Conservation (phyloP, 129 eudicot genomes). For the Kitagawia praeruptora region DNA sequence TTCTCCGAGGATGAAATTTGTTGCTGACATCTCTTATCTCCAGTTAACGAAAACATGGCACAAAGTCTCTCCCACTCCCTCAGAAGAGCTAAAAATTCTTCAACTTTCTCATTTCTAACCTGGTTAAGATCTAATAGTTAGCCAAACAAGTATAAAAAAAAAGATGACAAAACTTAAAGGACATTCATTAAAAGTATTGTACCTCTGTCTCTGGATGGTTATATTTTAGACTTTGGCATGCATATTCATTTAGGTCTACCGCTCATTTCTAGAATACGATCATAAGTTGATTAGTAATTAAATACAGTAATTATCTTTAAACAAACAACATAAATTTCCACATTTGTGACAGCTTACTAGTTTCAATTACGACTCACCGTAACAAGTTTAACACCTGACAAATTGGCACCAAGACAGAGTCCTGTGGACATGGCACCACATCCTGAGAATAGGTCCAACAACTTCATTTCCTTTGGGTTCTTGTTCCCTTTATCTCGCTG, state of each 20-base stretch:
- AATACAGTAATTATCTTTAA: background rate
- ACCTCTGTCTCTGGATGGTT: conserved; percentile 89
- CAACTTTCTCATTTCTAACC: conserved; percentile 20
- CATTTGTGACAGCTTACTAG: background rate
- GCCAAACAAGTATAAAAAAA: background rate
- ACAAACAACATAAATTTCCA: background rate
- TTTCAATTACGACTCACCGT: conserved; percentile 41
- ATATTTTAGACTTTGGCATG: conserved; percentile 55
- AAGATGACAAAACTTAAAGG: background rate
- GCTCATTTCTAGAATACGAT: conserved; percentile 58
- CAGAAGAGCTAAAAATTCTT: conserved; percentile 45
- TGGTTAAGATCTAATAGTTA: conserved; percentile 1
- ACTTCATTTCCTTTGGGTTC: too few relatives aligned
- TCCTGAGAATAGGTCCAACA: too few relatives aligned
- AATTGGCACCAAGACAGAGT: too few relatives aligned
- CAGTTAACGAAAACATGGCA: conserved; percentile 14
- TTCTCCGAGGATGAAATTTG: background rate
- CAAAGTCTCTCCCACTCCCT: conserved; percentile 75
- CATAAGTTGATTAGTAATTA: background rate
- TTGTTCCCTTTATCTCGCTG: conserved; percentile 15
- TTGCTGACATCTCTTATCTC: conserved; percentile 21
- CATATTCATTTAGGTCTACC: conserved; percentile 50
- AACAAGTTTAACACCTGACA: conserved; percentile 57
- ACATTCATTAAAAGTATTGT: background rate
- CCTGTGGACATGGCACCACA: too few relatives aligned